Evolutionary conservation across 148 eudicot genomes (phyloP), one percentile per base, ranked within the genome.

Genomic region (Heliosperma pusillum): DNA sequence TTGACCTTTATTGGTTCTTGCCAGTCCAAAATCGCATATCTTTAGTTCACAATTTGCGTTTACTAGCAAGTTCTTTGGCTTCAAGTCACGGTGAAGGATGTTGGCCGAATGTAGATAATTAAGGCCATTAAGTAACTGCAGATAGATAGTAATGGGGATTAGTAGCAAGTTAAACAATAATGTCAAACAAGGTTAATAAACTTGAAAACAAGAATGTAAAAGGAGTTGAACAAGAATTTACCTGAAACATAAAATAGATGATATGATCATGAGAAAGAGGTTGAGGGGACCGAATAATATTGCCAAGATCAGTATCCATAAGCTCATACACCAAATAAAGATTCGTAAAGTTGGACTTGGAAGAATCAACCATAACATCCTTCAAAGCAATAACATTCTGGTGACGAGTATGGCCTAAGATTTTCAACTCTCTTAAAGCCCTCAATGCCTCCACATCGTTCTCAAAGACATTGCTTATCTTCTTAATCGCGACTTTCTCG

Each of bases 241-340:
- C 85, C 87, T 85, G 87, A 42, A 85, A 85, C n/a, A 85, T 71
- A 36, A 85, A 85, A 71, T 74, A 85, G 78, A 80, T 77, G 80
- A 77, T 60, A 33, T 85, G 87, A 27, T 85, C 87, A 63, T 68
- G 66, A 8, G 83, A 70, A 5, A 85, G 83, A 17, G 77, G 73
- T 56, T 80, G 83, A 25, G 72, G 12, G 6, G 87, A 85, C 76
- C 72, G 78, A n/a, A 82, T 85, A 57, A 85, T 80, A 7, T 74
- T 80, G 42, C 82, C 77, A 72, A 85, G 83, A 80, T 85, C 85
- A 3, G 85, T 81, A 66, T 85, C 87, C 87, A 85, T 85, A 13
- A 85, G 72, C 52, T 85, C 87, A 71, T 80, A 82, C 58, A 85
- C 82, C 69, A 82, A 58, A 74, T 85, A 85, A 21, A 85, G 76